phyloP scores from a whole-genome alignment of 176 grass and related monocot species.

The Rhynchospora pubera region DNA sequence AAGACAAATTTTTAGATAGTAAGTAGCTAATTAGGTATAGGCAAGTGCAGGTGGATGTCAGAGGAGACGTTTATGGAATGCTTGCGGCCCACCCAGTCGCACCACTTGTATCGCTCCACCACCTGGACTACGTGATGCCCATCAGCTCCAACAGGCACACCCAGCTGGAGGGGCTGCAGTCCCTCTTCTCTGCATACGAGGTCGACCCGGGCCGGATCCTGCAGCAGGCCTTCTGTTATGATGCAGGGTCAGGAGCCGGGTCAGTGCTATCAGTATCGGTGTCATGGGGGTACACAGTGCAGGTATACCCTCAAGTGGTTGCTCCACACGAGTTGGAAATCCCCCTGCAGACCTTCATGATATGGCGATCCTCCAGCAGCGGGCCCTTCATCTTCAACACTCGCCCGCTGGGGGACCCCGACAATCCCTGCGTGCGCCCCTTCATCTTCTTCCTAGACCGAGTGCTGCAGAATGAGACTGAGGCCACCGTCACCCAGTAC shows the following conservation, averaged over 20 bases:
- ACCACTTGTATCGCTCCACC: constrained; percentile 33
- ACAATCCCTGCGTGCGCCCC: constrained; percentile 12
- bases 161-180: constrained; percentile 17
- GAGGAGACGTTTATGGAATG: constrained; percentile 29
- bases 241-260: not conserved
- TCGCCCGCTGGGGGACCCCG: not conserved
- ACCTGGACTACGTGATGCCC: constrained; percentile 36
- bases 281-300: constrained; percentile 33
- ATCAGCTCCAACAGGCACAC: constrained; percentile 6
- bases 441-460: constrained; percentile 25
- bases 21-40: not conserved
- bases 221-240: constrained; percentile 39
- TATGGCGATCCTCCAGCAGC: constrained; percentile 21
- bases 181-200: constrained; percentile 19
- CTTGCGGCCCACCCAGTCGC: constrained; percentile 34
- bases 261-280: constrained; percentile 20
- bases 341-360: constrained; percentile 33
- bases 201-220: constrained; percentile 23
- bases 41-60: constrained; percentile 27
- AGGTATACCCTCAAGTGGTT: constrained; percentile 1
- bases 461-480: not conserved
- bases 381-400: constrained; percentile 37
- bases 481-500: constrained; percentile 19
- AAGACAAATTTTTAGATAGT: not conserved
- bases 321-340: constrained; percentile 27